Percentiles rank a stretch among this genome's conserved stretches.
phyloP scores from a whole-genome alignment of 108 stramenopile species.

The Cyclotella choctawhatcheeana region DNA sequence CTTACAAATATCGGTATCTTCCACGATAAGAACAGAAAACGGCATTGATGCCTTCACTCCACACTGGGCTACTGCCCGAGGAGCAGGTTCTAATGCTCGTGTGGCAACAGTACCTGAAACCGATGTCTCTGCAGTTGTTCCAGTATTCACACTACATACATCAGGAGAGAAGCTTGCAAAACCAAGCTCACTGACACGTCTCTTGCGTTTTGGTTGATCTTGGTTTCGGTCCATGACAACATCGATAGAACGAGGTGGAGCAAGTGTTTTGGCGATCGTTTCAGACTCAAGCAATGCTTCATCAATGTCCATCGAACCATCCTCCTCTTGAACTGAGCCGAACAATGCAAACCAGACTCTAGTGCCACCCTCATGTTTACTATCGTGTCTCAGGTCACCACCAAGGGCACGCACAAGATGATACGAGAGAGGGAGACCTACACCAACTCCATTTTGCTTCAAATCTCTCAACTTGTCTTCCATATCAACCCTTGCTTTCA shows the following conservation, averaged over 20 bases:
- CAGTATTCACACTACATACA: constrained; percentile 3
- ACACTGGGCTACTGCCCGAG: constrained; percentile 35
- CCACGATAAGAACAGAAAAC: constrained; percentile 59
- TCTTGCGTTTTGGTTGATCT: constrained; percentile 21
- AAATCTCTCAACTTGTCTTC: constrained; percentile 27
- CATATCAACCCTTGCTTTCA: constrained; percentile 24
- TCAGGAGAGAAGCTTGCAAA: constrained; percentile 21
- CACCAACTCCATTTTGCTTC: constrained; percentile 39
- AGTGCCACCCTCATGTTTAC: constrained; percentile 12
- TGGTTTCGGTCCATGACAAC: too few relatives aligned
- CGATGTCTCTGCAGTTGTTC: constrained; percentile 4
- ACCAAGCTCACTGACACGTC: constrained; percentile 10
- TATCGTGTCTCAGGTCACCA: constrained; percentile 44
- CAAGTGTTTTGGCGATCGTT: constrained; percentile 11
- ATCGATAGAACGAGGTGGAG: constrained; percentile 5
- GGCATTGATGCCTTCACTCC: constrained; percentile 39
- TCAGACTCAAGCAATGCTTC: constrained; percentile 15
- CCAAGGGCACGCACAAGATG: constrained; percentile 56
- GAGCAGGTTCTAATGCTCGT: not conserved
- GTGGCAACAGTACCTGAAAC: not conserved
- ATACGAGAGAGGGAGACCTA: constrained; percentile 48
- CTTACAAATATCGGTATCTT: constrained; percentile 65
- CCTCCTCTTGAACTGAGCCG: too few relatives aligned
- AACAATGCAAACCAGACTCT: too few relatives aligned
- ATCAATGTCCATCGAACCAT: too few relatives aligned